A percentile compares a stretch with the other conserved stretches of the same genome.
These are phyloP conservation scores for Pestalotiopsis sp. DNA, from an alignment of 2,329 filamentous ascomycete species.

Conservation along the genomic window DNA sequence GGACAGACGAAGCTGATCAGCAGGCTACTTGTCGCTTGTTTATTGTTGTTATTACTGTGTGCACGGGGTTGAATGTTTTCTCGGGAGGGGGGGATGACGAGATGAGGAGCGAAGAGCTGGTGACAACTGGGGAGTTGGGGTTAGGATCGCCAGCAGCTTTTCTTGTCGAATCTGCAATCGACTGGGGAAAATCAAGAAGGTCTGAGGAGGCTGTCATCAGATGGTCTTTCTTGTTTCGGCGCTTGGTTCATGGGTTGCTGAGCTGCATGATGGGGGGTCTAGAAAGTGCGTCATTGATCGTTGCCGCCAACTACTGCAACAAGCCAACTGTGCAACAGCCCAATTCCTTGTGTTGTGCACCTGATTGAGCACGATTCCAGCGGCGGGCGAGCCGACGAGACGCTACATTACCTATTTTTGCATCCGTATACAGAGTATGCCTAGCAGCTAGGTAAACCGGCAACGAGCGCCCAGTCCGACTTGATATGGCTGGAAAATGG, in stretches of 20 bases:
- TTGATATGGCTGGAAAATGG: too few species aligned
- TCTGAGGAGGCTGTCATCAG: not conserved
- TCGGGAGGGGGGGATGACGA: not conserved
- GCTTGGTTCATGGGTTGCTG: not conserved
- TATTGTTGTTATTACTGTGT: not conserved
- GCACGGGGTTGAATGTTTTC: not conserved
- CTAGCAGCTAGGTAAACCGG: not conserved
- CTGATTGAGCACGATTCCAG: not conserved
- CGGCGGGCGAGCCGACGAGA: not conserved
- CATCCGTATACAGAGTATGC: not conserved
- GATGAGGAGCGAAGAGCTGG: not conserved
- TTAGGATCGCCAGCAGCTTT: not conserved
- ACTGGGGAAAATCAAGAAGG: not conserved
- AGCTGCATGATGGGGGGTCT: not conserved
- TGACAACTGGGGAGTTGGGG: not conserved
- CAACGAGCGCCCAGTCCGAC: too few species aligned
- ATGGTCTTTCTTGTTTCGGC: not conserved
- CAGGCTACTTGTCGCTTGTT: not conserved
- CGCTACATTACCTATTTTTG: not conserved
- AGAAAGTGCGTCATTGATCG: not conserved
- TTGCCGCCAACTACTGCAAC: not conserved
- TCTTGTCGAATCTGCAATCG: not conserved
- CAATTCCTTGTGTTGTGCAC: not conserved
- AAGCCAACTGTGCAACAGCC: not conserved
- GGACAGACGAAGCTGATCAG: not conserved